Percentiles rank a stretch among this genome's conserved stretches.
Conservation (phyloP, 495 filamentous ascomycete genomes). For the Hypoxylon subgilvum region DNA sequence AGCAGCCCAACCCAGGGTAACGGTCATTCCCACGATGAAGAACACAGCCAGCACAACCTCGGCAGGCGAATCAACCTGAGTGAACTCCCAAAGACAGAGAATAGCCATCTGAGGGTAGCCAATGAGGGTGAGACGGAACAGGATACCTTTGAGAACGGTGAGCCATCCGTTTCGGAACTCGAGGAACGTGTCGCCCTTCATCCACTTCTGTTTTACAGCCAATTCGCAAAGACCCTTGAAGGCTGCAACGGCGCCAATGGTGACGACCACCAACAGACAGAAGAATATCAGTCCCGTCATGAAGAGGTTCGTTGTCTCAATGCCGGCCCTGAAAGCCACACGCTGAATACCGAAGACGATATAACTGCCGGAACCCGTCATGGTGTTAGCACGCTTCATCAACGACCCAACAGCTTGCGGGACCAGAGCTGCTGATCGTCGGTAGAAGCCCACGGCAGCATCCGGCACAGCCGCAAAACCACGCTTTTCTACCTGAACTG, state of each 20-base stretch:
- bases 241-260: constrained; percentile 71
- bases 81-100: constrained; percentile 94
- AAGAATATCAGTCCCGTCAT: constrained; percentile 91
- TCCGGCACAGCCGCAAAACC: constrained; percentile 58
- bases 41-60: constrained; percentile 88
- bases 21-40: constrained; percentile 82
- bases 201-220: constrained; percentile 70
- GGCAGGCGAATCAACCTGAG: constrained; percentile 80
- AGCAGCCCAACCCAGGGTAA: constrained; percentile 83
- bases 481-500: constrained; percentile 81
- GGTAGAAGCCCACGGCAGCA: constrained; percentile 52
- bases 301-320: constrained; percentile 94
- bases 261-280: constrained; percentile 75
- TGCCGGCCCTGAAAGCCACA: constrained; percentile 82
- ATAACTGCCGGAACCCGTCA: constrained; percentile 60
- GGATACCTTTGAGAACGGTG: constrained; percentile 82
- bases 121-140: constrained; percentile 89
- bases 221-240: constrained; percentile 84
- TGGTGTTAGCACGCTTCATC: constrained; percentile 53
- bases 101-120: constrained; percentile 93
- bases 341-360: constrained; percentile 86
- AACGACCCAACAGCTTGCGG: constrained; percentile 43
- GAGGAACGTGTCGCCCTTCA: constrained; percentile 85
- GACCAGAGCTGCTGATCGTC: constrained; percentile 29
- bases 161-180: constrained; percentile 92